Evolutionary conservation across 1,284 basidiomycete species (phyloP).

Genomic region (Quambalaria eucalypti): DNA sequence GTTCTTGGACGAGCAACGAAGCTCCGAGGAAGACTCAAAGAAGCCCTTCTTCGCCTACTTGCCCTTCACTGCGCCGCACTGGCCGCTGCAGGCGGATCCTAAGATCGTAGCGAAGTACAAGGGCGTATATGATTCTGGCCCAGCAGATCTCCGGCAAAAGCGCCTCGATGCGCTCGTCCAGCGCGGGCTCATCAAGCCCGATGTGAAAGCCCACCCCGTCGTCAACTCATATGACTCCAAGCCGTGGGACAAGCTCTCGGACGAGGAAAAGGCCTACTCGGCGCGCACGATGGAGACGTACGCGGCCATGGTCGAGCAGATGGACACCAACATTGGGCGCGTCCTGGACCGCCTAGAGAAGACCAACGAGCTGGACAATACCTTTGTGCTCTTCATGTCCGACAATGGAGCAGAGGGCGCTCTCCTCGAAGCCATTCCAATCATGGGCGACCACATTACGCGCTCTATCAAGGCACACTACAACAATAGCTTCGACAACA

Average conservation of each 20-base stretch:
- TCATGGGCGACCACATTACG: conserved; percentile 15
- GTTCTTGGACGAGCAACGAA: too few species aligned
- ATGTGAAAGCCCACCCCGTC: too few species aligned
- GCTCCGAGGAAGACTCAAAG: too few species aligned
- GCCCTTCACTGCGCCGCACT: conserved; percentile 25
- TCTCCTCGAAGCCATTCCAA: conserved; percentile 21
- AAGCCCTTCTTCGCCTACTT: conserved; percentile 24
- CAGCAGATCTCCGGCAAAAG: conserved; percentile 26
- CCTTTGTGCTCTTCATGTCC: conserved; percentile 41
- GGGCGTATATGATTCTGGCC: conserved; percentile 39
- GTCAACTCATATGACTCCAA: conserved; percentile 12
- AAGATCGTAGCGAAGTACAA: conserved; percentile 29
- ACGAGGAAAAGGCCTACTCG: conserved; percentile 22
- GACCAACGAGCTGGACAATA: conserved; percentile 37
- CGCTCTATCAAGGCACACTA: conserved; percentile 19
- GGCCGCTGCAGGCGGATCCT: conserved; percentile 23
- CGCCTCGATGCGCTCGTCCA: conserved; percentile 28
- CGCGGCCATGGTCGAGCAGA: conserved; percentile 45
- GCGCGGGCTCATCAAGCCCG: conserved; percentile 26
- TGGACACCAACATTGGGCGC: conserved; percentile 41
- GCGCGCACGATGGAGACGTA: conserved; percentile 42
- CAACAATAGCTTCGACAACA: conserved; percentile 32
- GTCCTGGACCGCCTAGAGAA: conserved; percentile 24
- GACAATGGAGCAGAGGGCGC: conserved; percentile 48
- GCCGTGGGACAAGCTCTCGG: too few species aligned